These are phyloP conservation scores for Suillus tomentosus DNA, from an alignment of 768 basidiomycete genomes.

Conservation along the genomic window DNA sequence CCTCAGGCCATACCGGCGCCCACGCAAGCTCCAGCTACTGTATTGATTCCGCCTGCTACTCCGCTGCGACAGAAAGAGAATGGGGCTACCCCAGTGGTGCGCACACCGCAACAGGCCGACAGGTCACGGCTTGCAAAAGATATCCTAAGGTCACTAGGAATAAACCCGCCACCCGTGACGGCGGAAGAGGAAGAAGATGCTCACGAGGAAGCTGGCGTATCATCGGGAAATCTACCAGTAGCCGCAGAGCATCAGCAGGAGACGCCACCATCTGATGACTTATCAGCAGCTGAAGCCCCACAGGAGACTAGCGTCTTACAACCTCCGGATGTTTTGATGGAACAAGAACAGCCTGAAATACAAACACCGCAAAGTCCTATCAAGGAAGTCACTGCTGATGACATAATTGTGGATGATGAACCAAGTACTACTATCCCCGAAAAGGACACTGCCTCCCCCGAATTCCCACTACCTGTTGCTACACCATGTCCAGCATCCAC, in stretches of 20 bases:
- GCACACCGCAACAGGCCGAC: slow-evolving; percentile 45
- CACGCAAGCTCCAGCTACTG: neutral
- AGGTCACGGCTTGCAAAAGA: slow-evolving; percentile 56
- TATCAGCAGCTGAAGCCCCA: neutral
- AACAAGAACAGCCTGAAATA: neutral
- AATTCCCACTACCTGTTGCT: neutral
- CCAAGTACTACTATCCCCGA: neutral
- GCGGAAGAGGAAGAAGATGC: slow-evolving; percentile 9
- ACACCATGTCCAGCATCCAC: neutral
- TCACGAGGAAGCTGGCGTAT: neutral
- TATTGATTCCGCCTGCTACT: slow-evolving; percentile 10
- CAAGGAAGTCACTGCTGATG: slow-evolving; percentile 1
- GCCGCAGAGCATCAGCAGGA: neutral
- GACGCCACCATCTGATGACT: neutral
- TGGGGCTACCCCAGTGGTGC: slow-evolving; percentile 11
- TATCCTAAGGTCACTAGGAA: slow-evolving; percentile 53
- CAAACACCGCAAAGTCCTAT: slow-evolving; percentile 3
- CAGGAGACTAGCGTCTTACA: slow-evolving; percentile 10
- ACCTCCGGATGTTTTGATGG: neutral
- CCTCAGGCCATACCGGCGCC: slow-evolving; percentile 10
- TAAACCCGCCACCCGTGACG: neutral
- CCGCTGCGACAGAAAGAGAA: slow-evolving; percentile 12
- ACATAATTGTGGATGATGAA: slow-evolving; percentile 5
- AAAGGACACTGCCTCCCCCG: neutral
- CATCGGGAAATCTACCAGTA: neutral